Evolutionary conservation across 768 basidiomycete species (phyloP), one percentile per base, ranked within the genome.

Genomic region (Atractiella rhizophila): DNA sequence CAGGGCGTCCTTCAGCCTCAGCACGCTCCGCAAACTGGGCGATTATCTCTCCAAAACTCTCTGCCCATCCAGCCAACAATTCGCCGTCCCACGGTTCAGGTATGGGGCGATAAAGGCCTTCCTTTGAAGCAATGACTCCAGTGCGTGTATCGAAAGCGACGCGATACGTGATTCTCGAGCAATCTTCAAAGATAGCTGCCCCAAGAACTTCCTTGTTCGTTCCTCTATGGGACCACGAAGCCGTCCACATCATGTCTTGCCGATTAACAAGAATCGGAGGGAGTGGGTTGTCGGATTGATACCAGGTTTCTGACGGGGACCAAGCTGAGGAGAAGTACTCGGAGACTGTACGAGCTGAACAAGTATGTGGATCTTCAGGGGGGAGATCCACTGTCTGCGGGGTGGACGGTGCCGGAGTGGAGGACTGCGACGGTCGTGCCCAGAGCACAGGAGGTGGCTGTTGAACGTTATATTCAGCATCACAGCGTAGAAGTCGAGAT

Each of bases 41-140:
- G 28, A 70, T 57, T 1, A 60, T 60, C 36, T 66, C 64, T 26
- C 68, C 68, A 48, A 69, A 68, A 27, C 57, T 60, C 53, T 65
- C 62, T 50, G 62, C 59, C 8, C 68, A 68, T 2, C 53, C 57
- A 12, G 60, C 50, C 5, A 70, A 58, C 30, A 53, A 51, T 0
- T 54, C 56, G n/a, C 48, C 51, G 27, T 52, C 53, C 38, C 63
- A 51, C 0, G 66, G 35, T 10, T 50, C 48, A 0, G 68, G 67
- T 10, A 58, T 53, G 18, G 63, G 59, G 23, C 63, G 55, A 51
- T 63, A 66, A 13, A 42, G 48, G 0, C 63, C 66, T 40, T 49
- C 45, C 40, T 49, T 58, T 57, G 19, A 59, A 59, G 51, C 59
- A 43, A 18, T 34, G n/a, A 43, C 39, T 23, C 34, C 21, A n/a